Evolutionary conservation across 441 rosid genomes (phyloP).

Genomic region (Eutrema salsugineum): DNA sequence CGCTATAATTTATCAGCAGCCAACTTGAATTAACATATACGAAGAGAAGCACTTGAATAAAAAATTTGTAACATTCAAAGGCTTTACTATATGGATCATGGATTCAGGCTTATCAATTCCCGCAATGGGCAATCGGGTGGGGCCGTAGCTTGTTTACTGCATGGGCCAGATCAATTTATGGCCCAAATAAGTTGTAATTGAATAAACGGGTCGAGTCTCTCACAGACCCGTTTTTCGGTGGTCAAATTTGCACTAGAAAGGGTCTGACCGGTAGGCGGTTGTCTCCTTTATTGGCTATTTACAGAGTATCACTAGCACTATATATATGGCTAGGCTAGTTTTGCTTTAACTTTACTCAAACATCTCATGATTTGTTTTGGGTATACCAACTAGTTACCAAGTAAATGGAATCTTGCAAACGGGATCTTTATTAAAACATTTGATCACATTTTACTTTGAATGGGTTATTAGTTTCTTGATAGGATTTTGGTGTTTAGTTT

Average conservation of each 20-base stretch:
- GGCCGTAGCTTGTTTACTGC: background rate
- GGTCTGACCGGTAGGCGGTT: conserved; percentile 1
- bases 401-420: conserved; percentile 7
- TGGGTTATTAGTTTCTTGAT: background rate
- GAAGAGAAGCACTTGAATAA: background rate
- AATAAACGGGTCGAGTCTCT: conserved; percentile 6
- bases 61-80: background rate
- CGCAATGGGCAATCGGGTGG: background rate
- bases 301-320: background rate
- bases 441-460: background rate
- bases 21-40: background rate
- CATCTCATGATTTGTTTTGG: conserved; percentile 22
- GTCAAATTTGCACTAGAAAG: conserved; percentile 3
- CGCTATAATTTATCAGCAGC: background rate
- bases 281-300: background rate
- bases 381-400: conserved; percentile 7
- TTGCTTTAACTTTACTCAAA: conserved; percentile 26
- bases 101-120: background rate
- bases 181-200: background rate
- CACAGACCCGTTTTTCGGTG: background rate
- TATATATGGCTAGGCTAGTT: conserved; percentile 7
- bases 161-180: background rate
- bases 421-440: background rate
- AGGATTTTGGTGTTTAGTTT: background rate
- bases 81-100: background rate